phyloP scores from a whole-genome alignment of 2,329 filamentous ascomycete species.

The Penicillium nordicum region DNA sequence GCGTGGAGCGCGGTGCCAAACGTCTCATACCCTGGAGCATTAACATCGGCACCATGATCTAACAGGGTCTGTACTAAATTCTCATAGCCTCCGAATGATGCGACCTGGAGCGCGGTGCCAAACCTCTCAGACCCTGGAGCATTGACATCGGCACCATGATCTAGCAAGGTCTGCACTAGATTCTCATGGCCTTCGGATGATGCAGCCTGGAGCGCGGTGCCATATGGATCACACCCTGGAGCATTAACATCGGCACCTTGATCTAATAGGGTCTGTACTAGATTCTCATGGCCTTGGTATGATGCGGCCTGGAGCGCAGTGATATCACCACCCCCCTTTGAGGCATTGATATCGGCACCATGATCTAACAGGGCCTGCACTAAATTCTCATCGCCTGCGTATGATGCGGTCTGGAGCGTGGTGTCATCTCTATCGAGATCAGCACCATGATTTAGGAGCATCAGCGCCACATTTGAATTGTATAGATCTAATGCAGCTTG shows the following conservation, averaged over 20 bases:
- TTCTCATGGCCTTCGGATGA: background rate
- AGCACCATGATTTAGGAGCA: too few relatives aligned
- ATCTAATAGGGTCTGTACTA: background rate
- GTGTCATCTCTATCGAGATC: too few relatives aligned
- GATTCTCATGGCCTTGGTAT: accelerated
- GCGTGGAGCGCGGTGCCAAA: slow-evolving; percentile 2
- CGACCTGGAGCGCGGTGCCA: slow-evolving; percentile 3
- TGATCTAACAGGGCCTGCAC: slow-evolving; percentile 2
- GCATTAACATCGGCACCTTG: background rate
- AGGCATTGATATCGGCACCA: background rate
- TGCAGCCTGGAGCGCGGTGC: too few relatives aligned
- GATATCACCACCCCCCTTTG: too few relatives aligned
- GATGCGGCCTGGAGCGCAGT: background rate
- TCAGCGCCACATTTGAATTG: too few relatives aligned
- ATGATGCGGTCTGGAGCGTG: background rate
- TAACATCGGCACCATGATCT: slow-evolving; percentile 5
- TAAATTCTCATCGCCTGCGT: background rate
- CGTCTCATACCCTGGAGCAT: background rate
- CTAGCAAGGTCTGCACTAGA: background rate
- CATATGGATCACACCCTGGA: too few relatives aligned
- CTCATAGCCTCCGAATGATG: background rate
- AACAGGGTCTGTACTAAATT: background rate
- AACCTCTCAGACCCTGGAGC: background rate
- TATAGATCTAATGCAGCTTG: too few relatives aligned
- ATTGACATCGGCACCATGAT: background rate